phyloP scores from a whole-genome alignment of 495 filamentous ascomycete genomes.

The Neurospora terricola region DNA sequence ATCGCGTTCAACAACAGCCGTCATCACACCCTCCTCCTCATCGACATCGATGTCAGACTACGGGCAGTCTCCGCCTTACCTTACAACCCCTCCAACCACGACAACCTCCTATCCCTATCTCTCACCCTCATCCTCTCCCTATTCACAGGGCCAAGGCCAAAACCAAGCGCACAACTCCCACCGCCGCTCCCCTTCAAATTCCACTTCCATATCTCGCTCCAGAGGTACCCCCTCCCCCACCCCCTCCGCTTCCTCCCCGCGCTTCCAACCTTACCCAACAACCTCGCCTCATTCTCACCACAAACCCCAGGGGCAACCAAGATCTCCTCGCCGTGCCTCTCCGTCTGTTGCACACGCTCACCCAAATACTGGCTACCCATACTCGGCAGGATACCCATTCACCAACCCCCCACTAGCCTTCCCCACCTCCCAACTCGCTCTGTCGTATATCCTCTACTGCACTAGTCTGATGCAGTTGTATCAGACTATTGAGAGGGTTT shows the following conservation, averaged over 20 bases:
- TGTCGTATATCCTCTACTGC: constrained; percentile 34
- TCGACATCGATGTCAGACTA: background rate
- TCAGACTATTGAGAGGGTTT: constrained; percentile 26
- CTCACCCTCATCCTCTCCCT: background rate
- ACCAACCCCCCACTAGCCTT: constrained; percentile 19
- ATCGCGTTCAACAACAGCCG: background rate
- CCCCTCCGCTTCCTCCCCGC: background rate
- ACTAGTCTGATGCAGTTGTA: constrained; percentile 28
- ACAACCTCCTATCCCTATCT: background rate
- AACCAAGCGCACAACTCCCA: background rate
- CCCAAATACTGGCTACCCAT: background rate
- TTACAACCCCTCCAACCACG: background rate
- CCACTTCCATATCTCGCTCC: background rate
- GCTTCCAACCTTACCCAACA: background rate
- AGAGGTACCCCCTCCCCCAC: background rate
- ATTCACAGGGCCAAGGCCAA: background rate
- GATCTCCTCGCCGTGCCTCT: background rate
- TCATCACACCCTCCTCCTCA: background rate
- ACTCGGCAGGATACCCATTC: background rate
- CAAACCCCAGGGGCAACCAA: constrained; percentile 24
- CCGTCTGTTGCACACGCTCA: background rate
- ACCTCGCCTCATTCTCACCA: background rate
- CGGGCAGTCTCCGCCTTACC: background rate
- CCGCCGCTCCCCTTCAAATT: background rate
- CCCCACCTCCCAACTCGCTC: constrained; percentile 18